phyloP scores from a whole-genome alignment of 1,284 basidiomycete species.

The Puccinia brachypodii region DNA sequence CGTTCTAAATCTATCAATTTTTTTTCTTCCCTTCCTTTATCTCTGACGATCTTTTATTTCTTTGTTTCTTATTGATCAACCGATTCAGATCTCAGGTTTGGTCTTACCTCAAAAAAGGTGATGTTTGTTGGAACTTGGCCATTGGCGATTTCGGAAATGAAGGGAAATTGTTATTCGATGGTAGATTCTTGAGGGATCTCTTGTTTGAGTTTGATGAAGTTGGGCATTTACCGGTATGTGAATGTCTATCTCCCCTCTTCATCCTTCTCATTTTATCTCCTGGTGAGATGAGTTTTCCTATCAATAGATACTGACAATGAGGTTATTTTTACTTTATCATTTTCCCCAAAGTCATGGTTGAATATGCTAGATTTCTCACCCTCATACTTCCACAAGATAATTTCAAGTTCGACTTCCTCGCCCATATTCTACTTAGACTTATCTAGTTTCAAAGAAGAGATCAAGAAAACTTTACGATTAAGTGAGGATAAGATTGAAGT shows the following conservation, averaged over 20 bases:
- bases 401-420: constrained; percentile 53
- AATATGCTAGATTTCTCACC: constrained; percentile 57
- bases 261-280: not conserved
- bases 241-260: too few relatives aligned
- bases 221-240: constrained; percentile 57
- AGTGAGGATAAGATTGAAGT: constrained; percentile 58
- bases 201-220: constrained; percentile 55
- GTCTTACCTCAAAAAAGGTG: constrained; percentile 56
- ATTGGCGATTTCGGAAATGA: constrained; percentile 54
- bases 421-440: constrained; percentile 44
- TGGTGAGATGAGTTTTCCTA: not conserved
- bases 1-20: not conserved
- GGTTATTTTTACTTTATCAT: not conserved
- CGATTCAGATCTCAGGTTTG: constrained; percentile 54
- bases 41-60: not conserved
- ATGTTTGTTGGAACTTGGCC: constrained; percentile 58
- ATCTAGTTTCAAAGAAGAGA: constrained; percentile 50
- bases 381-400: constrained; percentile 58
- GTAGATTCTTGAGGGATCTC: constrained; percentile 56
- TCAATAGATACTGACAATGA: not conserved
- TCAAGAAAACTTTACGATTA: constrained; percentile 56
- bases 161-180: constrained; percentile 57
- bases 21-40: not conserved
- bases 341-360: constrained; percentile 53
- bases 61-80: not conserved